phyloP scores from a whole-genome alignment of 306 rosid species.

The Coriaria nepalensis region DNA sequence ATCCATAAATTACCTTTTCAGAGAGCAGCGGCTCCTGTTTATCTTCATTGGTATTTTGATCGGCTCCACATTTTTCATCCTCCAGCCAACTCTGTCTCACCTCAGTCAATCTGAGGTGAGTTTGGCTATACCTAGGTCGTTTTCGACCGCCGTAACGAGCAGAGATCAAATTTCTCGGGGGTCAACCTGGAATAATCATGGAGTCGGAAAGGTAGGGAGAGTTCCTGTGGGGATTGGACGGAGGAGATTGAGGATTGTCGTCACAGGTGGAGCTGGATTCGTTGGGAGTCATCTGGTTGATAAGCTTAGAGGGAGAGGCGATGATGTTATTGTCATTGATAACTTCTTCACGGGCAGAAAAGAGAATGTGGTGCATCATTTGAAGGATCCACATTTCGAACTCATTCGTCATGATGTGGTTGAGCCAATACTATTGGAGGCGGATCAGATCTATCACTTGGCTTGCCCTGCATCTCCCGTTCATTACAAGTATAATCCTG shows the following conservation, averaged over 20 bases:
- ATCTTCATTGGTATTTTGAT: constrained; percentile 70
- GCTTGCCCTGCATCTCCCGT: constrained; percentile 98
- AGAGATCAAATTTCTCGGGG: constrained; percentile 14
- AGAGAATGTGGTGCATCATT: constrained; percentile 57
- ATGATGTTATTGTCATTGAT: constrained; percentile 75
- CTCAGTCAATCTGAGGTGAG: constrained; percentile 40
- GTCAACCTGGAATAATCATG: constrained; percentile 1
- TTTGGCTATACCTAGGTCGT: constrained; percentile 17
- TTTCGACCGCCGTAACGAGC: constrained; percentile 6
- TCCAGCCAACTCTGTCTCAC: constrained; percentile 72
- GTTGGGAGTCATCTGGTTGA: constrained; percentile 89
- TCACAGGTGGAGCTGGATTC: constrained; percentile 86
- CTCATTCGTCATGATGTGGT: constrained; percentile 86
- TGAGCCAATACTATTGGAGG: constrained; percentile 80
- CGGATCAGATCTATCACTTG: constrained; percentile 92
- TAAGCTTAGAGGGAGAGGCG: constrained; percentile 50
- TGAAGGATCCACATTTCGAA: constrained; percentile 72
- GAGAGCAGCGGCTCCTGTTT: constrained; percentile 81
- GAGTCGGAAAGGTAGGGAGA: constrained; percentile 25
- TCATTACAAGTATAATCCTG: constrained; percentile 81
- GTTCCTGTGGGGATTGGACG: constrained; percentile 45
- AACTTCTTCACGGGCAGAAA: constrained; percentile 86
- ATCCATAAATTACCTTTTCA: constrained; percentile 66
- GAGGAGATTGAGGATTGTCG: constrained; percentile 49
- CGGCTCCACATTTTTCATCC: constrained; percentile 77